phyloP scores from a whole-genome alignment of 2,329 filamentous ascomycete genomes.

The Paracoccidioides lutzii region DNA sequence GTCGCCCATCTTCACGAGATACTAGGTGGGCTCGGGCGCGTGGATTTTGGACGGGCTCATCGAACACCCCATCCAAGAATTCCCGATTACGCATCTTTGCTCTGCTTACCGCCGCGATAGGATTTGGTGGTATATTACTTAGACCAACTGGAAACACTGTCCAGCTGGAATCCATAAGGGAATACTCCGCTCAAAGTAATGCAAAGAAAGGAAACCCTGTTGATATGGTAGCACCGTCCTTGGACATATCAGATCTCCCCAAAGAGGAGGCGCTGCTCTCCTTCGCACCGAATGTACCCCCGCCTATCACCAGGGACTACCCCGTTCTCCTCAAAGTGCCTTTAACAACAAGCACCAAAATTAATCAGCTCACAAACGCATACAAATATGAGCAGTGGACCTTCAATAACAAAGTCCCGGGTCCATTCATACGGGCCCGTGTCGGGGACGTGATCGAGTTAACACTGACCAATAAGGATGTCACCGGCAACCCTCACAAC shows the following conservation, averaged over 20 bases:
- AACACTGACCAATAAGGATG: conserved; percentile 22
- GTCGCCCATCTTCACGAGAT: not conserved
- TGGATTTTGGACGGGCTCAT: not conserved
- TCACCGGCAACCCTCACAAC: conserved; percentile 25
- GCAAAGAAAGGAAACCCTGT: not conserved
- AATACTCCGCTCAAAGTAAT: not conserved
- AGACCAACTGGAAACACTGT: not conserved
- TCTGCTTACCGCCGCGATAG: not conserved
- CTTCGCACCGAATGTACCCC: conserved; percentile 20
- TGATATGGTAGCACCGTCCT: not conserved
- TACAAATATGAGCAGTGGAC: conserved; percentile 28
- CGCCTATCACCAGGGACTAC: conserved; percentile 20
- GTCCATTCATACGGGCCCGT: conserved; percentile 25
- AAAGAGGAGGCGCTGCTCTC: conserved; percentile 20
- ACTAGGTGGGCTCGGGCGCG: not conserved
- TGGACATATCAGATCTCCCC: conserved; percentile 15
- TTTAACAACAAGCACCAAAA: conserved; percentile 17
- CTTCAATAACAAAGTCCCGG: conserved; percentile 23
- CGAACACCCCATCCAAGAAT: not conserved
- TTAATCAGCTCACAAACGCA: conserved; percentile 20
- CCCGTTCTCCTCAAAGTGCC: conserved; percentile 21
- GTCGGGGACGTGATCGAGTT: conserved; percentile 24
- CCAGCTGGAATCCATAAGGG: not conserved
- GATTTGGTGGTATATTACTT: not conserved
- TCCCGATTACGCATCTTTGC: not conserved